Percentiles rank a stretch among this genome's conserved stretches.
These are phyloP conservation scores for Styphnolobium japonicum DNA, from an alignment of 306 rosid species.

Conservation along the genomic window DNA sequence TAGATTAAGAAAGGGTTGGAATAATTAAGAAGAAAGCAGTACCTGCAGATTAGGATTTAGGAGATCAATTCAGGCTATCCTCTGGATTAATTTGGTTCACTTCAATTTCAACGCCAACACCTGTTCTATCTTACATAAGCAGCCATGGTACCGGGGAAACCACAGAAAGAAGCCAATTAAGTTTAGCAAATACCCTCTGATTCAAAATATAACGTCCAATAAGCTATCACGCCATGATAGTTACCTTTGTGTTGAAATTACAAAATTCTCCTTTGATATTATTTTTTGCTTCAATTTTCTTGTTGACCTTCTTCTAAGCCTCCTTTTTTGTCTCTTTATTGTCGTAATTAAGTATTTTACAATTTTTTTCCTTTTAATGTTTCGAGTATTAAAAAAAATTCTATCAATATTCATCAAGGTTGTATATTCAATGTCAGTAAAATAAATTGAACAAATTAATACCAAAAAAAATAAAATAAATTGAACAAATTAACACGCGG, in stretches of 20 bases:
- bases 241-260: neutral
- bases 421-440: no score
- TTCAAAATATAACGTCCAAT: neutral
- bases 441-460: no score
- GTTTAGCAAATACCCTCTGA: neutral
- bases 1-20: neutral
- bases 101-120: neutral
- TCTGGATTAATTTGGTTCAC: neutral
- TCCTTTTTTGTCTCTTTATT: neutral
- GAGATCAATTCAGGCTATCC: neutral
- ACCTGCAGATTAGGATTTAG: conserved; percentile 1
- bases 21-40: neutral
- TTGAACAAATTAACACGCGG: no score
- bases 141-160: neutral
- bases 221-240: neutral
- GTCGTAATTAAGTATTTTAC: no score
- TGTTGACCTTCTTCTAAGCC: neutral
- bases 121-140: neutral
- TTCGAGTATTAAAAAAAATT: no score
- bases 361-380: no score
- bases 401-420: no score
- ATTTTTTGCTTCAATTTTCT: neutral
- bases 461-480: no score
- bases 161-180: neutral
- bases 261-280: neutral